A percentile compares a stretch with the other conserved stretches of the same genome.
Evolutionary conservation across 768 basidiomycete species (phyloP).

Genomic region (Crepidotus variabilis): DNA sequence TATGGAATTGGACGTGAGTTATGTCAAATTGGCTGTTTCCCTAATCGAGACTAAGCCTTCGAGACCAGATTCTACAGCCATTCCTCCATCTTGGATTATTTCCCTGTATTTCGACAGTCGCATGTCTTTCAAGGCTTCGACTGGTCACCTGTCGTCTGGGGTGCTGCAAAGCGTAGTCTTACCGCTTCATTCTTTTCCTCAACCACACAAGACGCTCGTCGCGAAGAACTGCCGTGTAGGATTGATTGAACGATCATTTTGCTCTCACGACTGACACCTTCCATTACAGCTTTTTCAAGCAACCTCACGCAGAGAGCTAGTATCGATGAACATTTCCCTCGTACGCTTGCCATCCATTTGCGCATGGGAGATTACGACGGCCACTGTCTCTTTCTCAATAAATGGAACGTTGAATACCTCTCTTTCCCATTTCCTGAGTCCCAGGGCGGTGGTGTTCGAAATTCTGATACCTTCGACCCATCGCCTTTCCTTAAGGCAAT

Average conservation of each 20-base stretch:
- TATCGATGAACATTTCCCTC: conserved; percentile 17
- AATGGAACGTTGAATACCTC: conserved; percentile 23
- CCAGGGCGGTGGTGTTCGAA: neutral
- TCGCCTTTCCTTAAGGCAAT: neutral
- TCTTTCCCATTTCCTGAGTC: neutral
- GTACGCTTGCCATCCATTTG: conserved; percentile 44
- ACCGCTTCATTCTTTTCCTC: conserved; percentile 30
- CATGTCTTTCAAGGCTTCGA: conserved; percentile 47
- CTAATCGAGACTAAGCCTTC: neutral
- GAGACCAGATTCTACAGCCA: conserved; percentile 40
- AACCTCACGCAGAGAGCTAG: conserved; percentile 29
- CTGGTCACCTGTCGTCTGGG: conserved; percentile 51
- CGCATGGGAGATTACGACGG: conserved; percentile 55
- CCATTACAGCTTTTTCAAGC: conserved; percentile 8
- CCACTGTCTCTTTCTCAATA: conserved; percentile 48
- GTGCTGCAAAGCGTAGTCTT: conserved; percentile 48
- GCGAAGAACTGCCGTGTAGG: conserved; percentile 7
- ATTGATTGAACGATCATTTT: neutral
- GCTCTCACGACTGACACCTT: conserved; percentile 6
- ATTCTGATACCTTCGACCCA: neutral
- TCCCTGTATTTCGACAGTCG: conserved; percentile 38
- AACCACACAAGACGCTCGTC: conserved; percentile 1
- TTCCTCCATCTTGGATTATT: conserved; percentile 35
- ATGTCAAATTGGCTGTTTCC: neutral
- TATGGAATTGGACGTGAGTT: conserved; percentile 50